Evolutionary conservation across 2,329 filamentous ascomycete genomes (phyloP), one percentile per base, ranked within the genome.

Genomic region (Ambrosiella beaveri): DNA sequence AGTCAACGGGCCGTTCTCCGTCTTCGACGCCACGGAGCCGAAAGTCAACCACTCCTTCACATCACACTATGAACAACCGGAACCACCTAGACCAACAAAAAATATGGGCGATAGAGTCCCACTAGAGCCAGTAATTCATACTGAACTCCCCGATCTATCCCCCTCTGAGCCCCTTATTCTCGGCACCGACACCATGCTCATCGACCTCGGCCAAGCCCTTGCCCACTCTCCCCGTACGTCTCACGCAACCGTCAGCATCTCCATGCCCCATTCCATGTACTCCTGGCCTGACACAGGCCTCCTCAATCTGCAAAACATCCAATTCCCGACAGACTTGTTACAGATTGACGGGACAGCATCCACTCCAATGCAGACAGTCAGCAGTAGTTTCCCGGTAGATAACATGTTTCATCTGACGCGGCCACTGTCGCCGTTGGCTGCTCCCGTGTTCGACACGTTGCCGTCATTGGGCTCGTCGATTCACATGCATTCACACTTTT

Each of bases 401-500:
- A 53, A 39, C 17, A 53, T 53, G 19, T 53, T 53, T 53, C 51
- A 39, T 9, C 38, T 38, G n/a, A 37, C 17, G 11, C 13, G 13
- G 37, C 27, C 37, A 3, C 36, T 35, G 12, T 53, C 51, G 8
- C 51, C 51, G 38, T n/a, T 53, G 11, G 37, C 51, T 7, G 51
- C 36, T n/a, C 35, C 51, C 8, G 6, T 38, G 6, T 56, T 47
- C 13, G 49, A 45, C 13, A 47, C 38, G 2, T 35, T 45, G 8
- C 47, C 17, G 6, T 44, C 47, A 17, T 37, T 44, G 2, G 49
- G 37, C 36, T 52, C 47, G n/a, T 50, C 45, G n/a, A 50, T 39
- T 39, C 47, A 38, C 35, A 45, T 54, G 15, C 51, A 59, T 15
- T 57, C 49, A 38, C 54, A 59, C 13, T 67, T 68, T 50, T 64